Conservation (phyloP, 208 protist species). For the Vickermania ingenoplastis region DNA sequence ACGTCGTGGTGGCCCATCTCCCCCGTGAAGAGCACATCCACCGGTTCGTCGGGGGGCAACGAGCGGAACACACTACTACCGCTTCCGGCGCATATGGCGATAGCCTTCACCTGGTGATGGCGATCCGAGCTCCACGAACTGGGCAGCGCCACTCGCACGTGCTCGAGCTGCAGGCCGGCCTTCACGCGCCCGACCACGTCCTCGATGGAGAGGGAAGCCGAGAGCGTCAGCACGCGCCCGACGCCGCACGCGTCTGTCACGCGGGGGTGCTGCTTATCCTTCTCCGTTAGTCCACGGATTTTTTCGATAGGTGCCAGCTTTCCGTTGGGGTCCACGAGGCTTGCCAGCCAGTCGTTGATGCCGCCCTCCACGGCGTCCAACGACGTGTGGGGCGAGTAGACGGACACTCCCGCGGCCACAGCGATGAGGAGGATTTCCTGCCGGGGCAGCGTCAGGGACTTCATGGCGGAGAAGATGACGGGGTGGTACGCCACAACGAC, state of each 20-base stretch:
- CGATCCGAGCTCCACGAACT: slow-evolving; percentile 14
- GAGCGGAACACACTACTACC: slow-evolving; percentile 61
- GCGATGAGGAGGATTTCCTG: slow-evolving; percentile 61
- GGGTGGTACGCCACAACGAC: slow-evolving; percentile 91
- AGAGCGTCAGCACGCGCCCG: slow-evolving; percentile 52
- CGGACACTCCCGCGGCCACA: slow-evolving; percentile 64
- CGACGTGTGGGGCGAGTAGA: slow-evolving; percentile 91
- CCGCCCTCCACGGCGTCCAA: slow-evolving; percentile 70
- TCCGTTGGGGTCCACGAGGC: slow-evolving; percentile 23
- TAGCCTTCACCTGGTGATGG: slow-evolving; percentile 26
- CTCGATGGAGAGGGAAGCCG: slow-evolving; percentile 20
- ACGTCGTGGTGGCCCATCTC: slow-evolving; percentile 93
- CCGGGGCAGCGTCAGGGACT: slow-evolving; percentile 70
- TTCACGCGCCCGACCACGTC: slow-evolving; percentile 55
- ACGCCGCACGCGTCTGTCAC: slow-evolving; percentile 17
- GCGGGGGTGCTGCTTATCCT: not conserved
- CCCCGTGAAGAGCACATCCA: slow-evolving; percentile 76
- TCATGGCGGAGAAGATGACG: slow-evolving; percentile 75
- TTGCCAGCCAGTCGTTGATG: slow-evolving; percentile 90
- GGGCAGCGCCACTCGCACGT: slow-evolving; percentile 67
- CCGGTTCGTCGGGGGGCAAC: slow-evolving; percentile 16
- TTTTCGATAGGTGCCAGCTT: slow-evolving; percentile 24
- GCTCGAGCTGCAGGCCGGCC: slow-evolving; percentile 31
- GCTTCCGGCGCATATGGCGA: slow-evolving; percentile 86
- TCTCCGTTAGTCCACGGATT: not conserved